A percentile compares a stretch with the other conserved stretches of the same genome.
phyloP scores from a whole-genome alignment of 805 yeast species.

The Hanseniaspora hatyaiensis region DNA sequence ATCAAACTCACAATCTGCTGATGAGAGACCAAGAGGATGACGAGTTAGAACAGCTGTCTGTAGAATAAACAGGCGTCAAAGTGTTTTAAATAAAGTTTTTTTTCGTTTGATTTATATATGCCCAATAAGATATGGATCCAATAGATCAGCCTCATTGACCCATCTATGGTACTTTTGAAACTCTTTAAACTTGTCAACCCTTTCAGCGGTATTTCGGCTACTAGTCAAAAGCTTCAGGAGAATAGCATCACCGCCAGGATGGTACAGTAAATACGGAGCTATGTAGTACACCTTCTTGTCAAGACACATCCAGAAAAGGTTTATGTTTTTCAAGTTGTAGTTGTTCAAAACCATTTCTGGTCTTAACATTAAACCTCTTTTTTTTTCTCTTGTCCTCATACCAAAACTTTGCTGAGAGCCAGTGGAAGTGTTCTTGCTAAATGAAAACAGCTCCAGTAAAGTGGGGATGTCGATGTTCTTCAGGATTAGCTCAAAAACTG shows the following conservation, averaged over 20 bases:
- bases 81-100: no score
- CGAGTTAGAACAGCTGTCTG: no score
- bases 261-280: slow-evolving; percentile 72
- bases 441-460: slow-evolving; percentile 19
- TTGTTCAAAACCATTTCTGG: slow-evolving; percentile 52
- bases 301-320: slow-evolving; percentile 58
- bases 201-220: slow-evolving; percentile 53
- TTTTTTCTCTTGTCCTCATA: background rate
- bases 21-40: no score
- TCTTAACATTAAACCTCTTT: slow-evolving; percentile 37
- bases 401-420: no score
- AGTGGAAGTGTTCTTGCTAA: slow-evolving; percentile 17
- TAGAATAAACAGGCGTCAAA: no score
- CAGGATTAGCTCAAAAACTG: slow-evolving; percentile 18
- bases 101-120: no score
- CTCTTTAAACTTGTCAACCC: slow-evolving; percentile 39
- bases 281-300: slow-evolving; percentile 74
- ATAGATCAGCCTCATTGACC: slow-evolving; percentile 51
- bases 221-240: slow-evolving; percentile 65
- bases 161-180: slow-evolving; percentile 46
- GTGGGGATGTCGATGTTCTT: slow-evolving; percentile 17
- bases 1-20: no score
- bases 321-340: slow-evolving; percentile 47
- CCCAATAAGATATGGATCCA: background rate
- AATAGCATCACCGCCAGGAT: slow-evolving; percentile 85